phyloP scores from a whole-genome alignment of 306 rosid species.

The Rosa multiflora region DNA sequence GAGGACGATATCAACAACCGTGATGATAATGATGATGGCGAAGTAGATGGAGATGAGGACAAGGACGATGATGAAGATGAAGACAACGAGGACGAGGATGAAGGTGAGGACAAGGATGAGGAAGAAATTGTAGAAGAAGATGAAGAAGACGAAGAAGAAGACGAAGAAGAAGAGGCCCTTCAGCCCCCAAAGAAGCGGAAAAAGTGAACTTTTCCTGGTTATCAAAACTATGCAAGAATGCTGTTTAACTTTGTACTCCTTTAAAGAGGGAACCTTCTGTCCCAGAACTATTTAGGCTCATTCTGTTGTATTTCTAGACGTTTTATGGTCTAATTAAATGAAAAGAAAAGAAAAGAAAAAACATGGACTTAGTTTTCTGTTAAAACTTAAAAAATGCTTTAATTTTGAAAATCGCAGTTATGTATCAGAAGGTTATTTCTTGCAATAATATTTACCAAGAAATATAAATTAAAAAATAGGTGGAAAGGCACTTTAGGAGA shows the following conservation, averaged over 20 bases:
- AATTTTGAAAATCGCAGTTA: background rate
- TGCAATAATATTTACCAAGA: background rate
- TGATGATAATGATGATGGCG: background rate
- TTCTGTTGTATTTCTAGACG: conserved; percentile 4
- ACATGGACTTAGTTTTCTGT: background rate
- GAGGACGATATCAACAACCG: background rate
- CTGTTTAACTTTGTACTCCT: background rate
- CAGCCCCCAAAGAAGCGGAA: conserved; percentile 55
- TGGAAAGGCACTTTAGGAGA: background rate
- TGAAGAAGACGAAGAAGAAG: conserved; percentile 16
- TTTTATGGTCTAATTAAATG: conserved; percentile 16
- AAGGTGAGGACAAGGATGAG: background rate
- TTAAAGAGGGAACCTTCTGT: background rate
- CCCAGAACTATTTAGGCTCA: conserved; percentile 19
- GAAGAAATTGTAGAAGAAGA: background rate
- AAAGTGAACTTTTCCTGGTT: conserved; percentile 20
- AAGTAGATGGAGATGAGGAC: conserved; percentile 9
- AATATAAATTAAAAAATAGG: background rate
- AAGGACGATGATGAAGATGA: conserved; percentile 31
- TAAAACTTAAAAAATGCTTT: background rate
- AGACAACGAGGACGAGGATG: conserved; percentile 4
- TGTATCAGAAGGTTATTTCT: background rate
- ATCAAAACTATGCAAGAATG: background rate
- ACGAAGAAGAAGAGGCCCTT: conserved; percentile 36
- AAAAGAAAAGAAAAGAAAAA: background rate